A percentile compares a stretch with the other conserved stretches of the same genome.
These are phyloP conservation scores for Delitschia confertaspora DNA, from an alignment of 495 filamentous ascomycete genomes.

Conservation along the genomic window DNA sequence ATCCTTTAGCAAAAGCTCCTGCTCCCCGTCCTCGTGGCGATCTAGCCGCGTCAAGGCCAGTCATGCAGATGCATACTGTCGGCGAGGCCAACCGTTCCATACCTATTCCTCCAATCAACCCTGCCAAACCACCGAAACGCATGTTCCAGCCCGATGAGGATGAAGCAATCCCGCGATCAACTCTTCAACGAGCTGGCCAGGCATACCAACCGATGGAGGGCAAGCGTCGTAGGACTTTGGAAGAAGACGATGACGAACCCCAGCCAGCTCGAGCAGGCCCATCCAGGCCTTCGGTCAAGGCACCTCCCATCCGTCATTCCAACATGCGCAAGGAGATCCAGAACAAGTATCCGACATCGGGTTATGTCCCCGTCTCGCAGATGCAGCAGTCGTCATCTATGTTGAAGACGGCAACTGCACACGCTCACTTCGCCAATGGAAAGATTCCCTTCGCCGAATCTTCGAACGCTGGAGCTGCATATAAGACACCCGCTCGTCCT, in stretches of 20 bases:
- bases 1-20: conserved; percentile 37
- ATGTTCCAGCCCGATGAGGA: conserved; percentile 46
- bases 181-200: conserved; percentile 38
- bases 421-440: conserved; percentile 58
- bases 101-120: conserved; percentile 49
- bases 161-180: conserved; percentile 33
- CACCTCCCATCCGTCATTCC: conserved; percentile 74
- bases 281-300: conserved; percentile 51
- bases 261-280: conserved; percentile 37
- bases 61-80: conserved; percentile 47
- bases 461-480: conserved; percentile 28
- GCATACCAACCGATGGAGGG: conserved; percentile 44
- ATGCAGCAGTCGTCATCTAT: conserved; percentile 31
- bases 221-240: conserved; percentile 51
- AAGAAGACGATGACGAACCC: conserved; percentile 44
- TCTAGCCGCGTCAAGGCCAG: conserved; percentile 42
- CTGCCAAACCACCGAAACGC: conserved; percentile 57
- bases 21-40: conserved; percentile 41
- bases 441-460: conserved; percentile 76
- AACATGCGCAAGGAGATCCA: conserved; percentile 62
- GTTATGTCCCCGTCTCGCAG: too few relatives aligned
- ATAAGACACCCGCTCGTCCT: conserved; percentile 44
- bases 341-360: too few relatives aligned
- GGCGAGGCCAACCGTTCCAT: conserved; percentile 44
- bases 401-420: conserved; percentile 36